Percentiles rank a stretch among this genome's conserved stretches.
phyloP scores from a whole-genome alignment of 176 grass and related monocot genomes.

The Avena insularis region DNA sequence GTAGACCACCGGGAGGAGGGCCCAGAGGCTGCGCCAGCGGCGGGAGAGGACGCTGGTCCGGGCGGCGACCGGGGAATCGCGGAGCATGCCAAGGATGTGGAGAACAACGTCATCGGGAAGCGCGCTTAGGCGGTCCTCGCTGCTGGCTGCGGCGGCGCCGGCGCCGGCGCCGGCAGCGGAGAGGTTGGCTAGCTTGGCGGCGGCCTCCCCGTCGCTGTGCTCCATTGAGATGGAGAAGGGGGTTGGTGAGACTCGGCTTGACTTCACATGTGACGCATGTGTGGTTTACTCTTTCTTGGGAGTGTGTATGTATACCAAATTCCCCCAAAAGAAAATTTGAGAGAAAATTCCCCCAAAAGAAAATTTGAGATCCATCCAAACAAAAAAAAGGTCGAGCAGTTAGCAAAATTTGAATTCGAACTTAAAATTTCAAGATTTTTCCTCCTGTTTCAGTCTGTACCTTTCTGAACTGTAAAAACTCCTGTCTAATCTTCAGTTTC shows the following conservation, averaged over 20 bases:
- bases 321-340: background rate
- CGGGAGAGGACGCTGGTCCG: conserved; percentile 41
- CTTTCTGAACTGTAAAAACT: background rate
- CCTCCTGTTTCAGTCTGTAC: background rate
- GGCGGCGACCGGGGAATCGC: background rate
- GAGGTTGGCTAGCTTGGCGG: conserved; percentile 11
- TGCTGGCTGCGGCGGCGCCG: background rate
- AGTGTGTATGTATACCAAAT: background rate
- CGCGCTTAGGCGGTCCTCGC: conserved; percentile 29
- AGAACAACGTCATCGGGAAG: conserved; percentile 20
- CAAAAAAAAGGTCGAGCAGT: background rate
- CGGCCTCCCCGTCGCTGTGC: background rate
- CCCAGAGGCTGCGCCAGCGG: conserved; percentile 32
- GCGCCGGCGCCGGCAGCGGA: background rate
- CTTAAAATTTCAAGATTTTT: background rate
- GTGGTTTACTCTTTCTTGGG: background rate
- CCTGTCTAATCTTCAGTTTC: background rate
- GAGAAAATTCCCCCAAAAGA: too few species aligned
- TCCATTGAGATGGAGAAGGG: conserved; percentile 34
- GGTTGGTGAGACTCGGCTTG: background rate
- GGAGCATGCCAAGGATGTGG: conserved; percentile 23
- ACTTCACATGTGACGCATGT: background rate
- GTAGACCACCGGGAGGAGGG: conserved; percentile 15
- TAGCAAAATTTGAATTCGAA: background rate
- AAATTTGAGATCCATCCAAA: background rate